Base-by-base conservation (phyloP, 352 stramenopile species). In the Globisporangium splendens region DNA sequence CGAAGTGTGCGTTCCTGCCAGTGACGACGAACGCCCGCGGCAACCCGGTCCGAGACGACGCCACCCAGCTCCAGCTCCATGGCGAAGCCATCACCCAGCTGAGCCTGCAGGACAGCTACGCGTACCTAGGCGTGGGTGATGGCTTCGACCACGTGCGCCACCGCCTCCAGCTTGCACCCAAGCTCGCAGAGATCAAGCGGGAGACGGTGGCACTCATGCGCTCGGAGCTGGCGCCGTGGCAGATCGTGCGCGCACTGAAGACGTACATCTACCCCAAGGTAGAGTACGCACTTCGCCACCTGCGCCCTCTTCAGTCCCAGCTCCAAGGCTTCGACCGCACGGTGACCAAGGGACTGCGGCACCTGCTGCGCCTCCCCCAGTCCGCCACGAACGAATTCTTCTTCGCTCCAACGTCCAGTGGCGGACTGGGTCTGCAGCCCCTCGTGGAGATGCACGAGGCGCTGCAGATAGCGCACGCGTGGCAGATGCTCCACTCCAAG, bases 401-500 rank as follows among this genome's bases (percentile, higher is more conserved):
- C 24, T 31, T 6, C 24, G 24, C 24, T 2, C 24, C 24, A 6
- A 5, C 5, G 24, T 31, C 24, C 2, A 31, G 24, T 5, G 24
- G 24, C 24, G 24, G 24, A 2, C 24, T 31, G 24, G 24, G 24
- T 2, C 24, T 31, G 2, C 24, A 6, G 24, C 24, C 24, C 2
- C 24, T 31, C 24, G 24, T 31, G 24, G 24, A 70, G 17, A 46
- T 68, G 4, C 47, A 61, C 39, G 33, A 44, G 20, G 56, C 48
- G 14, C 38, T 65, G 31, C 65, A 68, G 54, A 49, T 65, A 1
- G 31, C 21, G 0, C 65, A 65, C 21, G 65, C 10, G 1, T 72
- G 53, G 56, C 47, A 68, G 28, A 68, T 72, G 52, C 42, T 68
- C 0, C 55, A 68, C 39, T 60, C 56, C 0, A 50, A 46, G 1